Percentiles rank a stretch among this genome's conserved stretches.
Conservation (phyloP, 306 rosid genomes). For the Begonia peltatifolia region DNA sequence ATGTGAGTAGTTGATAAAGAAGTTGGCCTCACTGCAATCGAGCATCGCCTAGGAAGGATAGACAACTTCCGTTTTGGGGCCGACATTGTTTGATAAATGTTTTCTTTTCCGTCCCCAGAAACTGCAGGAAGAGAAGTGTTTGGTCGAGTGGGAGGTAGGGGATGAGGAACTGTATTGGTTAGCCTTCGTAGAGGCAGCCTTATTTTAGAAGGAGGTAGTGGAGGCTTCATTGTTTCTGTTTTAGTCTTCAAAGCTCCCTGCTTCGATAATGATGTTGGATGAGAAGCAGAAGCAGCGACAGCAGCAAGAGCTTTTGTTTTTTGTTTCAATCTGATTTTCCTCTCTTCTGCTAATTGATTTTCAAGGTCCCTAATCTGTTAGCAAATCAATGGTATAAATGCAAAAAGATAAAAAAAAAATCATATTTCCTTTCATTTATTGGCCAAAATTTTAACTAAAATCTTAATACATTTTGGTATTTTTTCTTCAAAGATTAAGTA, state of each 20-base stretch:
- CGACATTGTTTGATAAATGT: constrained; percentile 23
- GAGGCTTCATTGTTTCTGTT: constrained; percentile 50
- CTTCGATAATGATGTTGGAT: constrained; percentile 21
- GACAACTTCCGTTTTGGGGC: constrained; percentile 15
- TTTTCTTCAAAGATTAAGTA: not conserved
- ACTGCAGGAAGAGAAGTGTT: constrained; percentile 12
- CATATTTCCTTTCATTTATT: not conserved
- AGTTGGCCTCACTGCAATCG: constrained; percentile 50
- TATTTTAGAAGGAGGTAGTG: constrained; percentile 51
- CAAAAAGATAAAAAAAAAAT: no score
- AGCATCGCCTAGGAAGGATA: constrained; percentile 42
- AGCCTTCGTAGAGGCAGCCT: constrained; percentile 68
- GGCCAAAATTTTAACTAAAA: no score
- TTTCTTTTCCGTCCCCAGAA: constrained; percentile 53
- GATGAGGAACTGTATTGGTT: constrained; percentile 45
- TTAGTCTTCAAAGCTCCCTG: constrained; percentile 21
- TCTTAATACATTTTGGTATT: no score
- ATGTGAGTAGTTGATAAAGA: constrained; percentile 22
- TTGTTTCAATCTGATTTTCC: constrained; percentile 68
- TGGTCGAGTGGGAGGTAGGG: constrained; percentile 26
- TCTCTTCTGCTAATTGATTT: constrained; percentile 73
- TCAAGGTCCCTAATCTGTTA: constrained; percentile 82
- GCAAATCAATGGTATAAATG: not conserved
- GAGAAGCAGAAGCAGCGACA: constrained; percentile 47
- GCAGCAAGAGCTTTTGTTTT: constrained; percentile 57